Evolutionary conservation across 805 yeast genomes (phyloP).

Genomic region (Teunomyces atbi): DNA sequence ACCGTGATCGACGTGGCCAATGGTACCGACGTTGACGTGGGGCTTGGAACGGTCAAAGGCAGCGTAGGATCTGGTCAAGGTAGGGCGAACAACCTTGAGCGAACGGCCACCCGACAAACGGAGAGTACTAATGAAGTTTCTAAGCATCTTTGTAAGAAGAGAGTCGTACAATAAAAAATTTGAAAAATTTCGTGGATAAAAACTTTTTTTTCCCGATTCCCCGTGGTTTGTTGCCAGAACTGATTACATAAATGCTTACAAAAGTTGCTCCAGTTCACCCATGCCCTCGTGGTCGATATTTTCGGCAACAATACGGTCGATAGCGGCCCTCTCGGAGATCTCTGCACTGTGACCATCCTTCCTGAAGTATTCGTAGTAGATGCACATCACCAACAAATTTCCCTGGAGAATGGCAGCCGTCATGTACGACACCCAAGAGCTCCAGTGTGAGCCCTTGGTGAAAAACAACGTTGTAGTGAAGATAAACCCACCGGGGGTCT

Average conservation of each 20-base stretch:
- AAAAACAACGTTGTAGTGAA: slow-evolving; percentile 72
- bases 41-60: slow-evolving; percentile 95
- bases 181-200: slow-evolving; percentile 6
- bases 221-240: neutral
- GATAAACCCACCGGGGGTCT: slow-evolving; percentile 84
- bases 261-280: slow-evolving; percentile 3
- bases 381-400: slow-evolving; percentile 57
- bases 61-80: slow-evolving; percentile 48
- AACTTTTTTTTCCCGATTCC: neutral
- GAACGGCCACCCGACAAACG: slow-evolving; percentile 26
- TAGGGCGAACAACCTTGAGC: slow-evolving; percentile 23
- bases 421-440: slow-evolving; percentile 79
- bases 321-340: slow-evolving; percentile 24
- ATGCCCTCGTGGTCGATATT: slow-evolving; percentile 12
- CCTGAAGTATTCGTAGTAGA: slow-evolving; percentile 36
- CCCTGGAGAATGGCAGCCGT: slow-evolving; percentile 71
- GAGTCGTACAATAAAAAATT: slow-evolving; percentile 6
- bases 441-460: slow-evolving; percentile 80
- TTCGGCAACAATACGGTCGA: slow-evolving; percentile 29
- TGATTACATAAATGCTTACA: slow-evolving; percentile 2
- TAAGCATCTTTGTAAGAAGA: slow-evolving; percentile 23
- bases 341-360: slow-evolving; percentile 22
- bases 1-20: slow-evolving; percentile 99
- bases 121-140: slow-evolving; percentile 25
- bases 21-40: slow-evolving; percentile 95